Evolutionary conservation across 306 rosid genomes (phyloP).

Genomic region (Malus orientalis): DNA sequence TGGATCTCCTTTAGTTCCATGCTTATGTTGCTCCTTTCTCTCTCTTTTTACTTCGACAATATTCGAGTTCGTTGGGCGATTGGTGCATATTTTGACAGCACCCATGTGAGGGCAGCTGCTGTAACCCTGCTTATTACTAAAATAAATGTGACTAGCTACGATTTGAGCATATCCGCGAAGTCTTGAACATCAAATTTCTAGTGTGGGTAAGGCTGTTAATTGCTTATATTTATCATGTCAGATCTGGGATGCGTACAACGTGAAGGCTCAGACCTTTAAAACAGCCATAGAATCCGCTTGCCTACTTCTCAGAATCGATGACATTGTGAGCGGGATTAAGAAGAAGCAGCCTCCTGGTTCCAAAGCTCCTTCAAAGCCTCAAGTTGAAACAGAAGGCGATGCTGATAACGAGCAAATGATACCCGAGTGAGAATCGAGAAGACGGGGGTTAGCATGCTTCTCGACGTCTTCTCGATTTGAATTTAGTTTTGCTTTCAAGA

Average conservation of each 20-base stretch:
- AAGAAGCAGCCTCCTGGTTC: constrained; percentile 79
- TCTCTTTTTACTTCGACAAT: background rate
- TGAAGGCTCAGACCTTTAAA: constrained; percentile 92
- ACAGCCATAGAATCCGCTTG: constrained; percentile 98
- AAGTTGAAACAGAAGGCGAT: constrained; percentile 68
- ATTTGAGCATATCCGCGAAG: background rate
- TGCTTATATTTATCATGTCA: constrained; percentile 17
- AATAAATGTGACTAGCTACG: background rate
- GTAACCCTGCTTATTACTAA: background rate
- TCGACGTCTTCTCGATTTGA: background rate
- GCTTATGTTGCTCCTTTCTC: background rate
- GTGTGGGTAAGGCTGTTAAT: background rate
- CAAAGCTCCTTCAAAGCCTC: constrained; percentile 63
- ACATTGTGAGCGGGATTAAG: constrained; percentile 93
- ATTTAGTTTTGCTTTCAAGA: background rate
- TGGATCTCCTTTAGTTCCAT: background rate
- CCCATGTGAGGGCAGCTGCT: background rate
- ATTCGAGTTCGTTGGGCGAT: background rate
- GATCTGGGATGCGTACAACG: constrained; percentile 98
- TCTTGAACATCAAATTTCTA: background rate
- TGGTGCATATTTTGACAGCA: too few relatives aligned
- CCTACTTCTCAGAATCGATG: constrained; percentile 96
- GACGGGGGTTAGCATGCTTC: background rate
- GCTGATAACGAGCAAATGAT: constrained; percentile 84
- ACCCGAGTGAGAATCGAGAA: constrained; percentile 42